phyloP scores from a whole-genome alignment of 129 eudicot species.

The Ambrosia trifida region DNA sequence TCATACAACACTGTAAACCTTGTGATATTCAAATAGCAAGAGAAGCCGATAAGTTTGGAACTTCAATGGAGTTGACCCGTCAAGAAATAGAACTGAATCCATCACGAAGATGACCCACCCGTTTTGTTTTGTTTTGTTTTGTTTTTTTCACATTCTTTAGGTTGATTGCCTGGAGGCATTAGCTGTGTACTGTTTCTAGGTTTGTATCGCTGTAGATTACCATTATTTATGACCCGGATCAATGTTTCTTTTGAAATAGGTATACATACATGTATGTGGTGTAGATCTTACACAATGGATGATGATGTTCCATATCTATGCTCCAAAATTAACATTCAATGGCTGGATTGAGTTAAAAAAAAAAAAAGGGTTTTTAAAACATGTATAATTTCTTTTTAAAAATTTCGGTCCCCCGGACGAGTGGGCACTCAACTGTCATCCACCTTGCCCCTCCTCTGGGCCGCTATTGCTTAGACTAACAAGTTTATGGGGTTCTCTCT shows the following conservation, averaged over 20 bases:
- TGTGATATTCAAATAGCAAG: slow-evolving; percentile 79
- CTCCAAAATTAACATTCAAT: no score
- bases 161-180: slow-evolving; percentile 37
- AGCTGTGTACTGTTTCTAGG: slow-evolving; percentile 35
- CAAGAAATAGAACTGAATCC: slow-evolving; percentile 75
- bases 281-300: not conserved
- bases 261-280: not conserved
- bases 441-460: no score
- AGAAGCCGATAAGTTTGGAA: slow-evolving; percentile 84
- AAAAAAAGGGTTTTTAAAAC: no score
- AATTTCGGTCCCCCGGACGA: no score
- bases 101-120: slow-evolving; percentile 41
- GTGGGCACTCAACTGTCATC: no score
- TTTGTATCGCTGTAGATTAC: slow-evolving; percentile 37
- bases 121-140: slow-evolving; percentile 7
- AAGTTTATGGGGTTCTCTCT: no score
- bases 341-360: no score
- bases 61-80: slow-evolving; percentile 34
- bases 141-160: slow-evolving; percentile 42
- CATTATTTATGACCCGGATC: slow-evolving; percentile 33
- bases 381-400: no score
- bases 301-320: no score
- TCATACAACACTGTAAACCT: slow-evolving; percentile 59
- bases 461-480: no score
- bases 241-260: slow-evolving; percentile 14